Evolutionary conservation across 2,329 filamentous ascomycete species (phyloP), one percentile per base, ranked within the genome.

Genomic region (Botrytis sinoallii): DNA sequence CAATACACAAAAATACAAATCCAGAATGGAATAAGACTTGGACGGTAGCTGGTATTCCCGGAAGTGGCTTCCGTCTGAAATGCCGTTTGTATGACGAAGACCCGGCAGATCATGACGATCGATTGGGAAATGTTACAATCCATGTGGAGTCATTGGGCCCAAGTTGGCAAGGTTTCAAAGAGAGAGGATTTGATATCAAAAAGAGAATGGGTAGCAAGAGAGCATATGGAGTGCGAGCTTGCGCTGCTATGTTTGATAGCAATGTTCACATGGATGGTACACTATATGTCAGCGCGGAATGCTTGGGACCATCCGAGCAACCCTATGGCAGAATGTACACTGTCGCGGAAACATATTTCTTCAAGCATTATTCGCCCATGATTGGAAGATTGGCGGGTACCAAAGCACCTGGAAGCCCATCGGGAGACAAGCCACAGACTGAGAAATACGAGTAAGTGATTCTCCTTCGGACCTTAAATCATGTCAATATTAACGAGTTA

Each of bases 41-140:
- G 95, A 87, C 94, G 35, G 91, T 98, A 38, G 93, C 93, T 75
- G 97, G 97, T 77, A 88, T 98, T 2, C 95, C 95, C 0, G 85
- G 90, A 0, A 89, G 88, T 0, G 95, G 95, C 6, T 97, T 97
- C 83, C 88, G 87, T 73, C 86, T 98, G 77, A 97, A 97, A 81
- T 94, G 93, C 75, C 88, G 93, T 71, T 83, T 98, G 29, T 97
- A 95, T 83, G 95, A 98, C 79, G 95, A 98, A 82, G 95, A 98
- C 82, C 90, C 91, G 48, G 89, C 91, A 1, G 93, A 98, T 81
- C 89, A 92, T 77, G 92, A 98, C 80, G 95, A 98, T 83, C 88
- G 93, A 40, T 86, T 98, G 32, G 95, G 95, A 18, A 97, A 96
- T 79, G 93, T 93, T 5, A 94, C 94, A 65, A 85, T 97, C 71